Evolutionary conservation across 495 filamentous ascomycete genomes (phyloP).

Genomic region (Hamigera avellanea): DNA sequence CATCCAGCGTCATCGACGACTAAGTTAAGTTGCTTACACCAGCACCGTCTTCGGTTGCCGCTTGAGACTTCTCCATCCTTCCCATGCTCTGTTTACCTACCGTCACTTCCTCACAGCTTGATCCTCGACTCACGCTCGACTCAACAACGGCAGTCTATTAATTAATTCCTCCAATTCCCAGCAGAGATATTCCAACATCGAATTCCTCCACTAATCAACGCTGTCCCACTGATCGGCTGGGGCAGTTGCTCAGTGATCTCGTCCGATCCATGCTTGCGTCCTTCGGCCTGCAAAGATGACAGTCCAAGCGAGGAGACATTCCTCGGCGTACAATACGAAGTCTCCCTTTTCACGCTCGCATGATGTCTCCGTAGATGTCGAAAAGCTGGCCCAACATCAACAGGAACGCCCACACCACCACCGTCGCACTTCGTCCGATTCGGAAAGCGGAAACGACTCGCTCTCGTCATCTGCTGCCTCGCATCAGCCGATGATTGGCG

Average conservation of each 20-base stretch:
- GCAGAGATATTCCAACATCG: too few species aligned
- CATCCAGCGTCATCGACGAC: too few species aligned
- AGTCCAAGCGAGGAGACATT: constrained; percentile 23
- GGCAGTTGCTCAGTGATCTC: background rate
- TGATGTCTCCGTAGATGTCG: constrained; percentile 20
- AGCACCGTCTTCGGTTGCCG: too few species aligned
- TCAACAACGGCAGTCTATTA: too few species aligned
- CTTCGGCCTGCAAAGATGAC: constrained; percentile 18
- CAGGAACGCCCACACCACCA: background rate
- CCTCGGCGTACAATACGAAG: constrained; percentile 19
- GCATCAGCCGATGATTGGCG: constrained; percentile 43
- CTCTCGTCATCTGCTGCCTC: constrained; percentile 27
- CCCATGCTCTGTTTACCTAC: too few species aligned
- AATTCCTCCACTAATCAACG: background rate
- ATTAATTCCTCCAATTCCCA: too few species aligned
- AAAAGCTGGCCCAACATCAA: constrained; percentile 21
- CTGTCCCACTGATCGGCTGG: constrained; percentile 4
- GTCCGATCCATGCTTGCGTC: background rate
- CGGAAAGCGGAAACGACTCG: constrained; percentile 17
- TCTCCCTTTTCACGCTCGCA: constrained; percentile 9
- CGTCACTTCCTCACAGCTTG: too few species aligned
- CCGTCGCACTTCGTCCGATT: constrained; percentile 4
- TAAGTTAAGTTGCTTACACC: too few species aligned
- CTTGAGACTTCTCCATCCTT: too few species aligned
- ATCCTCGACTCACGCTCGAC: too few species aligned